Base-by-base conservation (phyloP, 768 basidiomycete genomes). In the Chalciporus chontae region DNA sequence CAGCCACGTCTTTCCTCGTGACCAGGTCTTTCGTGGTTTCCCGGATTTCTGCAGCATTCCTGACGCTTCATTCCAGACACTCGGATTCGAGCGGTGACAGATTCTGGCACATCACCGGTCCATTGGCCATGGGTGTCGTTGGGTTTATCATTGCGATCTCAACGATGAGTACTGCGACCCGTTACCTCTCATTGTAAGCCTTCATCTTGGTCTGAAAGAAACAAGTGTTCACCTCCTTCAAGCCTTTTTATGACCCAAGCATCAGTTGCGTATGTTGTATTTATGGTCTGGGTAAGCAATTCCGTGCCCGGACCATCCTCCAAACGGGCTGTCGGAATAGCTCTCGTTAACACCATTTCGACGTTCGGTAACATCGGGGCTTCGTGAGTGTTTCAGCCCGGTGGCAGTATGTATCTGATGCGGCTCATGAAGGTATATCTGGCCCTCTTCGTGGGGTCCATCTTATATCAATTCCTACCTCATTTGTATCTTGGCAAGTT, bases 291-390 rank as follows among this genome's bases (percentile, higher is more conserved):
- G 79, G 69, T 77, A 43, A 73, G 73, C 45, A 78, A 74, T 54
- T 73, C 75, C 10, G 73, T 94, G 67, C 83, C 88, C 17, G 79
- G 84, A n/a, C 82, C 91, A 21, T 81, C 88, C 3, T 79, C 84
- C 17, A 93, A 93, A 67, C 83, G 91, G 7, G 87, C 90, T 8
- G 84, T 91, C n/a, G 85, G 84, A 15, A 73, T 94, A 36, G 91
- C 90, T 1, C 67, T 87, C 48, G 79, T 91, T 60, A 91, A 90
- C 65, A 80, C 85, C 27, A 79, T 89, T 59, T 84, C 84, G 11
- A 83, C 89, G 58, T 74, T 88, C 7, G 91, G 91, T 0, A 94
- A 93, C 69, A 74, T 94, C 29, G 71, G 81, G 38, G 88, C 90
- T 53, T 83, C 88, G 73, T 92, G 71, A 71, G 81, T 80, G 21